Evolutionary conservation across 139 green algal species (phyloP).

Genomic region (Chlorella ohadii): DNA sequence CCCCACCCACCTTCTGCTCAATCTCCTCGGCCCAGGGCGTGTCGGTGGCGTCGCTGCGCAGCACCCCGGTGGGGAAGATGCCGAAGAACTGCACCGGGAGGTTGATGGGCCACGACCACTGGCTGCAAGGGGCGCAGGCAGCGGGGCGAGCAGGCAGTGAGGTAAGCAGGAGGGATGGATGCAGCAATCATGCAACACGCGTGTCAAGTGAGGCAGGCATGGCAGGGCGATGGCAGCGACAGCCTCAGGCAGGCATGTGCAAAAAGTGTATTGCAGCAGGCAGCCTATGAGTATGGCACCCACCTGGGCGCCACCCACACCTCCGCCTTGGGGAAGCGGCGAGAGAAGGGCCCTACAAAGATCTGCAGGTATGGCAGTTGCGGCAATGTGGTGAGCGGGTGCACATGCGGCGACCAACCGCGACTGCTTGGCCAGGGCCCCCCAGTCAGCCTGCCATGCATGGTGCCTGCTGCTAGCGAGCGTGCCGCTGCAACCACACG

Average conservation of each 20-base stretch:
- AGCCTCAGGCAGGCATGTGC: background rate
- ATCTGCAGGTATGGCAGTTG: constrained; percentile 17
- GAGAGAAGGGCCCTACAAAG: constrained; percentile 88
- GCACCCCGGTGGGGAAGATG: constrained; percentile 76
- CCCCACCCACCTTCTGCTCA: constrained; percentile 66
- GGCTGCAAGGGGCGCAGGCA: constrained; percentile 32
- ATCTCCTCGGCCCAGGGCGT: constrained; percentile 86
- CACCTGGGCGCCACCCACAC: constrained; percentile 63
- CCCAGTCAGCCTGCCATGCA: no score
- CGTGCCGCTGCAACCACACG: no score
- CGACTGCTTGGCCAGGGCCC: no score
- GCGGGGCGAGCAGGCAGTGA: background rate
- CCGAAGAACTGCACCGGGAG: constrained; percentile 81
- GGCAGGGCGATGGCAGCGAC: background rate
- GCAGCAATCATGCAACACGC: no score
- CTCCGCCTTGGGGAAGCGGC: constrained; percentile 84
- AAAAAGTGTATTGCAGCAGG: no score
- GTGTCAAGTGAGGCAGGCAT: background rate
- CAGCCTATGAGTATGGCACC: no score
- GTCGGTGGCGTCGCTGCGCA: constrained; percentile 42
- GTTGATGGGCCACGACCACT: constrained; percentile 90
- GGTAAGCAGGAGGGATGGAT: no score
- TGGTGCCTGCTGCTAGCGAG: no score
- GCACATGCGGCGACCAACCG: no score
- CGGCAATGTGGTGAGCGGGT: background rate